Conservation (phyloP, 208 protist species). For the Dictyostelium gargantuum region DNA sequence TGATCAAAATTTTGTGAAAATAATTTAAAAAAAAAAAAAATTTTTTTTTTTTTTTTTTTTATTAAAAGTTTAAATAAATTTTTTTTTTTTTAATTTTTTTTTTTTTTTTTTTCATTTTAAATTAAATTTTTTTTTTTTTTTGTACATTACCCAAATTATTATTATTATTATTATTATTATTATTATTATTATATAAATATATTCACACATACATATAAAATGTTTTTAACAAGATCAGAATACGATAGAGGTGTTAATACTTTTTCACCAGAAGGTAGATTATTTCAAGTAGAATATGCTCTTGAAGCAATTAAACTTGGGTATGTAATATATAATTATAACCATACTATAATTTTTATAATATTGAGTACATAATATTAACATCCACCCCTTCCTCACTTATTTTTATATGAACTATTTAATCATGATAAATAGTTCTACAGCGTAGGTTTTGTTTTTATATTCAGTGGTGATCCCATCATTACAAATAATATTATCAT, state of each 20-base stretch:
- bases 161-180: too few relatives aligned
- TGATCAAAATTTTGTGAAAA: neutral
- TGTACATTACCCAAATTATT: neutral
- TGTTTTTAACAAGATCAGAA: conserved; percentile 89
- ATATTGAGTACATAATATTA: neutral
- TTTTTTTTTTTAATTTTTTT: neutral
- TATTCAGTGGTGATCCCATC: too few relatives aligned
- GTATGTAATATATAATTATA: neutral
- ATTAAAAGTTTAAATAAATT: neutral
- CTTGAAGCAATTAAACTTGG: conserved; percentile 93
- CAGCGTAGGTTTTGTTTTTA: neutral
- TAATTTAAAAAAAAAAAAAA: neutral
- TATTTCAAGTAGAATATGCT: conserved; percentile 99
- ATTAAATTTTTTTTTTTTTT: neutral
- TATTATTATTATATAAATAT: neutral
- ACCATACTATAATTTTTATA: neutral
- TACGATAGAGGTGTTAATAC: conserved; percentile 99
- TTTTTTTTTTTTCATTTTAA: neutral
- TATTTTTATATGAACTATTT: too few relatives aligned
- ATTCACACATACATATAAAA: neutral
- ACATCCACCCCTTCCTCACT: too few relatives aligned
- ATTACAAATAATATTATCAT: neutral
- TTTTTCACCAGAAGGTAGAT: conserved; percentile 99
- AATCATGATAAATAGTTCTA: neutral
- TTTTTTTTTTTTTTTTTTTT: neutral